Evolutionary conservation across 2,329 filamentous ascomycete genomes (phyloP).

Genomic region (Lasiodiplodia gonubiensis): DNA sequence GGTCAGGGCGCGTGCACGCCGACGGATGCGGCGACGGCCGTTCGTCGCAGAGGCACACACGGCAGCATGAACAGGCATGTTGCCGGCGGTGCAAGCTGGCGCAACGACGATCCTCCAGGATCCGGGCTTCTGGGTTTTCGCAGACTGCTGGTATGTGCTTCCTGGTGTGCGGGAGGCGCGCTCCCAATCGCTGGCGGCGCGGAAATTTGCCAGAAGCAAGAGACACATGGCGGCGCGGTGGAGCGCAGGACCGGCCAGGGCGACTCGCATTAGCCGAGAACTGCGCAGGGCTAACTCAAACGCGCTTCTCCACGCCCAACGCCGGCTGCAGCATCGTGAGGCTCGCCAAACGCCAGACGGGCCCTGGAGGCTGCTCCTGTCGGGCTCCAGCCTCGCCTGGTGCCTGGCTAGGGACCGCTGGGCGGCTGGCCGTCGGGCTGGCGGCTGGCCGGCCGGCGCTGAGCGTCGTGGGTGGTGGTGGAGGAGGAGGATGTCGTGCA

Average conservation of each 20-base stretch:
- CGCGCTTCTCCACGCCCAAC: conserved; percentile 17
- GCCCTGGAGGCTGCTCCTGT: not conserved
- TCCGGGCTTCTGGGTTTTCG: conserved; percentile 18
- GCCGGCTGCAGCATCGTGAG: conserved; percentile 3
- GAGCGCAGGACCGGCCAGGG: not conserved
- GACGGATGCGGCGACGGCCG: conserved; percentile 17
- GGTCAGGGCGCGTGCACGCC: not conserved
- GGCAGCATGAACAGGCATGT: conserved; percentile 12
- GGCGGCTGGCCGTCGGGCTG: conserved; percentile 3
- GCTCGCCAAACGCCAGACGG: conserved; percentile 7
- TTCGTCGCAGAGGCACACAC: conserved; percentile 11
- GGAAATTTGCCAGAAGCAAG: conserved; percentile 26
- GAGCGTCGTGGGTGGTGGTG: not conserved
- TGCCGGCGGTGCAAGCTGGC: conserved; percentile 5
- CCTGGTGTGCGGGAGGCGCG: conserved; percentile 13
- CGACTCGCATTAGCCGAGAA: conserved; percentile 17
- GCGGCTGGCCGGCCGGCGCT: not conserved
- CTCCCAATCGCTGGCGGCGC: conserved; percentile 2
- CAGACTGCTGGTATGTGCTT: conserved; percentile 3
- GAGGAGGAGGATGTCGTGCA: conserved; percentile 21
- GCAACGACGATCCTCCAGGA: conserved; percentile 27
- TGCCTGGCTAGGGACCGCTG: not conserved
- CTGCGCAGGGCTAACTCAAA: conserved; percentile 15
- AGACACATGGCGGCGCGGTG: conserved; percentile 8
- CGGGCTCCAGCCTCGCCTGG: not conserved